Conservation (phyloP, 192 early-diverging fungal species). For the Radiomyces spectabilis region DNA sequence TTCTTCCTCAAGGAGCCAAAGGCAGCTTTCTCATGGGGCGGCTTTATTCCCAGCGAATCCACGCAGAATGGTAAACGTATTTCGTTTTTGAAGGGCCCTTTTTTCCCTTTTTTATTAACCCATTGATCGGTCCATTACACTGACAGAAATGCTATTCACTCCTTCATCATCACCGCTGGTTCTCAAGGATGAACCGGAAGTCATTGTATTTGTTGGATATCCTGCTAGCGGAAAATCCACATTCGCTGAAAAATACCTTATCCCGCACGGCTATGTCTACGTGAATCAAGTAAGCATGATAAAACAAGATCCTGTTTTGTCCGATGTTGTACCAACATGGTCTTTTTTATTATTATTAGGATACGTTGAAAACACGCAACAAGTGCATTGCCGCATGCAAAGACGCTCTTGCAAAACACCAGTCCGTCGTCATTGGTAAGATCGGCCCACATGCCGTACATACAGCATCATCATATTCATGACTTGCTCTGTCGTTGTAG, state of each 20-base stretch:
- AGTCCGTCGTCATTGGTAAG: constrained; percentile 68
- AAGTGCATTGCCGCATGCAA: constrained; percentile 59
- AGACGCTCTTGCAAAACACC: constrained; percentile 40
- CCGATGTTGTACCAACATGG: not conserved
- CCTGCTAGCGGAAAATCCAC: constrained; percentile 83
- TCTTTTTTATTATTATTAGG: constrained; percentile 36
- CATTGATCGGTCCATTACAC: not conserved
- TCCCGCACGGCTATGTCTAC: constrained; percentile 55
- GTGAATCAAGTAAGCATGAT: constrained; percentile 50
- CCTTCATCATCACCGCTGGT: constrained; percentile 24
- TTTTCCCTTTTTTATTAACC: constrained; percentile 8
- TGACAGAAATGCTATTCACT: constrained; percentile 27
- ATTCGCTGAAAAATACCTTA: constrained; percentile 57
- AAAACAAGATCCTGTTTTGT: too few species aligned
- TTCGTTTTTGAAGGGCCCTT: constrained; percentile 16
- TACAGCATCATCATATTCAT: too few species aligned
- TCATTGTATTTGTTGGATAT: constrained; percentile 73
- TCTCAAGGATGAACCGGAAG: constrained; percentile 27
- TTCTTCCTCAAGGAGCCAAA: constrained; percentile 50
- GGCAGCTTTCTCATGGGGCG: constrained; percentile 37
- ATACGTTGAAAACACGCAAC: constrained; percentile 67
- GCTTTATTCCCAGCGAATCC: constrained; percentile 39
- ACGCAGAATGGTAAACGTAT: constrained; percentile 20
- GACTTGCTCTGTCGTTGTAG: constrained; percentile 9
- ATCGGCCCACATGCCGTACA: too few species aligned